Evolutionary conservation across 2,329 filamentous ascomycete species (phyloP).

Genomic region (Torrubiella hemipterigena): DNA sequence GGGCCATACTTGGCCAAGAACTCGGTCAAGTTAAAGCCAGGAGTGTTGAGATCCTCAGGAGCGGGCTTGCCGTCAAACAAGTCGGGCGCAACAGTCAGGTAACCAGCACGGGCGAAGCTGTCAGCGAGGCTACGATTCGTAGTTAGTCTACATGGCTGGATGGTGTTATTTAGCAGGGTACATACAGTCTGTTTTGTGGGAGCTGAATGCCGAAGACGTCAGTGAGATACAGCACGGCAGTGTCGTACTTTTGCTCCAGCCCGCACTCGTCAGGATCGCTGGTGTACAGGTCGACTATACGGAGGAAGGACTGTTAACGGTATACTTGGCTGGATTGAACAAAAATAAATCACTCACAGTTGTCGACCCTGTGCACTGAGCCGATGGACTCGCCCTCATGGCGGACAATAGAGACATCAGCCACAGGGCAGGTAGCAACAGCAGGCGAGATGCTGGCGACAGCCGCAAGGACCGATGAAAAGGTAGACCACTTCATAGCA

Average conservation of each 20-base stretch:
- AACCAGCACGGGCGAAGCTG: conserved; percentile 15
- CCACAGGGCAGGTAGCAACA: neutral
- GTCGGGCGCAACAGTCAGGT: conserved; percentile 14
- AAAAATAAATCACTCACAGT: neutral
- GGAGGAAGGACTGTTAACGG: neutral
- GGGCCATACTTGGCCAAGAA: conserved; percentile 10
- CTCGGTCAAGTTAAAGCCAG: conserved; percentile 10
- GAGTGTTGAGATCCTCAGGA: conserved; percentile 9
- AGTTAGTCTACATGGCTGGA: neutral
- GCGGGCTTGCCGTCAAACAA: conserved; percentile 13
- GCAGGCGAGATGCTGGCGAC: neutral
- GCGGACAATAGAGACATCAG: neutral
- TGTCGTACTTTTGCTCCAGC: neutral
- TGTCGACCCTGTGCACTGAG: neutral
- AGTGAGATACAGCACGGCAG: neutral
- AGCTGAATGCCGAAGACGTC: neutral
- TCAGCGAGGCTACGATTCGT: neutral
- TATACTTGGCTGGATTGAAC: neutral
- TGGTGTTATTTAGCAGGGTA: neutral
- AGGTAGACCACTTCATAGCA: too few relatives aligned
- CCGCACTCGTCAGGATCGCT: neutral
- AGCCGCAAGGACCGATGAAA: neutral
- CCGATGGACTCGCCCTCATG: neutral
- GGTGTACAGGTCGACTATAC: neutral
- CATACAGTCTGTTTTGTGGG: neutral